Evolutionary conservation across 257 asterid species (phyloP), one percentile per base, ranked within the genome.

Genomic region (Vinca minor): DNA sequence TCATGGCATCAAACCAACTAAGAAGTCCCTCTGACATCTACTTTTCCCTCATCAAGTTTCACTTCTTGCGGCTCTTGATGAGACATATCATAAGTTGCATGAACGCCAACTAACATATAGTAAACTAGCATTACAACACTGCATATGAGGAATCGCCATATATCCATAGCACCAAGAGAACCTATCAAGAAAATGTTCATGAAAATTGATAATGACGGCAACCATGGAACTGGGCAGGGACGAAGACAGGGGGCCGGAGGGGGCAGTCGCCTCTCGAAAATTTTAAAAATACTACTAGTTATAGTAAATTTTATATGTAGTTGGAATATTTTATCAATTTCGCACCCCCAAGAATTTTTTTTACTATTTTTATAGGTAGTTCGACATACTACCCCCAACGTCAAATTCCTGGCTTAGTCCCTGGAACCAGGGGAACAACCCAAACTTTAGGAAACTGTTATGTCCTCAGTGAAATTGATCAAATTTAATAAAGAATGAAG

Each of bases 361-460:
- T n/a, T n/a, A n/a, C n/a, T n/a, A n/a, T n/a, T n/a, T n/a, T n/a
- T n/a, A n/a, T n/a, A n/a, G n/a, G n/a, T n/a, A n/a, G n/a, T n/a
- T n/a, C n/a, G n/a, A n/a, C n/a, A n/a, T n/a, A n/a, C n/a, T n/a
- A n/a, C n/a, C n/a, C n/a, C n/a, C n/a, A n/a, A n/a, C n/a, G n/a
- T n/a, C n/a, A n/a, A n/a, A n/a, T n/a, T n/a, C n/a, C n/a, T n/a
- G n/a, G n/a, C n/a, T n/a, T n/a, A n/a, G n/a, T n/a, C n/a, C n/a
- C n/a, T n/a, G n/a, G n/a, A 34, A 92, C 96, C 14, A 92, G 87
- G 0, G 97, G 98, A 11, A 92, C 98, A 3, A 96, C 96, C 98
- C 98, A 92, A 1, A 89, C 96, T 44, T 84, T 81, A 0, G 97
- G 94, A 62, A 50, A 39, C n/a, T n/a, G n/a, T n/a, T n/a, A n/a